phyloP scores from a whole-genome alignment of 1,284 basidiomycete genomes.

The Trametes polyzona region DNA sequence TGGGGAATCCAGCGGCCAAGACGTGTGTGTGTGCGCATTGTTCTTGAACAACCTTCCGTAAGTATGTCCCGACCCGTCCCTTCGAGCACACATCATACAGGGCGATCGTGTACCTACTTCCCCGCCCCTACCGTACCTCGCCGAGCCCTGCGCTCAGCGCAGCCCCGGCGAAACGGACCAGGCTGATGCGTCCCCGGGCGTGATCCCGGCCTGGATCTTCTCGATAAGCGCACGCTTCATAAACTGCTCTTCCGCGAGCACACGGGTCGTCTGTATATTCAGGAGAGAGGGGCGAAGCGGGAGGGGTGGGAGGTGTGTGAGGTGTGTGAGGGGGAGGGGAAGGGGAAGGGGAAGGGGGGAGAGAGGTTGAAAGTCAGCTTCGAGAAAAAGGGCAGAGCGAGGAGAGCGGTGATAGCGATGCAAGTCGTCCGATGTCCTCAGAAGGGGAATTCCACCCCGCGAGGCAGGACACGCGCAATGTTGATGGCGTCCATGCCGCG shows the following conservation, averaged over 20 bases:
- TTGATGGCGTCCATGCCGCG: too few species aligned
- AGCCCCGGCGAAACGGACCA: constrained; percentile 27
- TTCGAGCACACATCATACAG: too few species aligned
- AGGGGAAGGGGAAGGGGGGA: too few species aligned
- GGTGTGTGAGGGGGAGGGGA: too few species aligned
- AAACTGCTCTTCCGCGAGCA: constrained; percentile 93
- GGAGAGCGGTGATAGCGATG: constrained; percentile 25
- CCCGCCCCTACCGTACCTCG: not conserved
- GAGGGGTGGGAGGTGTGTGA: not conserved
- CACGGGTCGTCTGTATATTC: constrained; percentile 75
- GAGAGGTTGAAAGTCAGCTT: not conserved
- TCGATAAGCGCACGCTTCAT: constrained; percentile 90
- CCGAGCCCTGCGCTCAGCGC: constrained; percentile 17
- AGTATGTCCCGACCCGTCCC: too few species aligned
- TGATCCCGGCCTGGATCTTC: constrained; percentile 77
- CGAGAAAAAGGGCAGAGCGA: constrained; percentile 4
- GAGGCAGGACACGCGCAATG: constrained; percentile 8
- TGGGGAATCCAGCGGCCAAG: too few species aligned
- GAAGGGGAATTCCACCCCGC: constrained; percentile 11
- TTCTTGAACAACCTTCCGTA: too few species aligned
- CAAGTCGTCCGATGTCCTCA: too few species aligned
- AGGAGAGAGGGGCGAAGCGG: constrained; percentile 36
- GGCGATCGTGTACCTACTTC: too few species aligned
- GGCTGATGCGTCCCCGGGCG: constrained; percentile 49
- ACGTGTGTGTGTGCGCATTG: too few species aligned